phyloP scores from a whole-genome alignment of 352 stramenopile genomes.

The Globisporangium cystogenes region DNA sequence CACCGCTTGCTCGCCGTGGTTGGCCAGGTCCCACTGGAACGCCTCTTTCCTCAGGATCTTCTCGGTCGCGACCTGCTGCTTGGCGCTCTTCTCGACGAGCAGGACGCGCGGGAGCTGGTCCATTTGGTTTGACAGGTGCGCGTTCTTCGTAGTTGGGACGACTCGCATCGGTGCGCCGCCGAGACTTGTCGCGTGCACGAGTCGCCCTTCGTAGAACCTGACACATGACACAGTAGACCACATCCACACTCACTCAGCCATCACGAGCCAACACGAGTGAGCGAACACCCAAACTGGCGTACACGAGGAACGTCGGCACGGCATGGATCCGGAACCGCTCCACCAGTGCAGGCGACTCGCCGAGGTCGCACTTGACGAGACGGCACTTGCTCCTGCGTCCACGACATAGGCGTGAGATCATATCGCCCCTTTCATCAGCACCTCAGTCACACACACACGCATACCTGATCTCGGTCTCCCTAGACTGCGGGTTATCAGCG shows the following conservation, averaged over 20 bases:
- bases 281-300: constrained; percentile 1
- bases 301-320: constrained; percentile 73
- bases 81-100: constrained; percentile 46
- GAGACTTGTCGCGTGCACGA: constrained; percentile 60
- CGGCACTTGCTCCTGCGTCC: constrained; percentile 27
- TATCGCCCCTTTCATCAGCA: not conserved
- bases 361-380: constrained; percentile 71
- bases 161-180: constrained; percentile 47
- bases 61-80: constrained; percentile 54
- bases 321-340: constrained; percentile 68
- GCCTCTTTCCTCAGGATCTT: constrained; percentile 53
- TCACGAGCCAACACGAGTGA: not conserved
- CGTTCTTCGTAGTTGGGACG: constrained; percentile 50
- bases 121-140: constrained; percentile 44
- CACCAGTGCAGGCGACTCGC: constrained; percentile 44
- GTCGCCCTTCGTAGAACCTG: constrained; percentile 57
- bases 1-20: constrained; percentile 49
- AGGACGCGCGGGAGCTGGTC: constrained; percentile 56
- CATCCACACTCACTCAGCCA: not conserved
- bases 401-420: not conserved
- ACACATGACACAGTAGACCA: not conserved
- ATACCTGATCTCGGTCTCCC: constrained; percentile 7
- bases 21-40: constrained; percentile 67
- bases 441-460: not conserved
- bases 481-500: not conserved